phyloP scores from a whole-genome alignment of 192 early-diverging fungal species.

The Irineochytrium annulatum region DNA sequence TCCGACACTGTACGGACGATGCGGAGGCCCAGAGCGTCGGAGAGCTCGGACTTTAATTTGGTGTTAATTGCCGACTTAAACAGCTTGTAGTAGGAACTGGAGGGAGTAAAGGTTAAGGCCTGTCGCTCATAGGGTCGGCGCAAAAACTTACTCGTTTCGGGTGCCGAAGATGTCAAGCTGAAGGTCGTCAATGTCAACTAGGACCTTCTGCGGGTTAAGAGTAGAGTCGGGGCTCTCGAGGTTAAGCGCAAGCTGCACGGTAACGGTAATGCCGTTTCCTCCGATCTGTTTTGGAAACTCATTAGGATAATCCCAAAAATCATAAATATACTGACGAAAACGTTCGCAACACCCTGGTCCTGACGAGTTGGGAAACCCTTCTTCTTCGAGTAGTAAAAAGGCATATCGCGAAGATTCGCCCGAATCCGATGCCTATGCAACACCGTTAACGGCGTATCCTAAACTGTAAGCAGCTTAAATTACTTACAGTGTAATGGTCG shows the following conservation, averaged over 20 bases:
- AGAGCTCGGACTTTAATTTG: no score
- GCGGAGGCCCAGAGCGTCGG: no score
- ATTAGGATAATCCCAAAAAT: slow-evolving; percentile 14
- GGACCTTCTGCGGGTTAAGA: slow-evolving; percentile 33
- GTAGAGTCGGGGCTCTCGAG: slow-evolving; percentile 24
- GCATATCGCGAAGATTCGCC: slow-evolving; percentile 53
- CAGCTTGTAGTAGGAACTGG: no score
- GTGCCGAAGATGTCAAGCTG: slow-evolving; percentile 32
- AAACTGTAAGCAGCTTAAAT: slow-evolving; percentile 4
- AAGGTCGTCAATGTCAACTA: slow-evolving; percentile 36
- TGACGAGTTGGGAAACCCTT: slow-evolving; percentile 41
- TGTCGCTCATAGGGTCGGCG: no score
- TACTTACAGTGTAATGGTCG: neutral
- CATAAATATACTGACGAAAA: slow-evolving; percentile 36
- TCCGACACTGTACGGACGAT: no score
- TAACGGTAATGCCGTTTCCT: slow-evolving; percentile 24
- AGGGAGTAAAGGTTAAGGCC: no score
- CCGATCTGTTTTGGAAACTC: slow-evolving; percentile 8
- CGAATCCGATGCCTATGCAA: slow-evolving; percentile 32
- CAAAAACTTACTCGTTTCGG: slow-evolving; percentile 40
- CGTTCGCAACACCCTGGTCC: slow-evolving; percentile 48
- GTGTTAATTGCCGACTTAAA: no score
- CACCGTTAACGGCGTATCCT: slow-evolving; percentile 4
- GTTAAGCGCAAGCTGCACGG: slow-evolving; percentile 22
- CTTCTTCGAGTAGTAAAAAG: slow-evolving; percentile 58